A percentile compares a stretch with the other conserved stretches of the same genome.
These are phyloP conservation scores for Orbilia ellipsospora DNA, from an alignment of 2,329 filamentous ascomycete genomes.

Conservation along the genomic window DNA sequence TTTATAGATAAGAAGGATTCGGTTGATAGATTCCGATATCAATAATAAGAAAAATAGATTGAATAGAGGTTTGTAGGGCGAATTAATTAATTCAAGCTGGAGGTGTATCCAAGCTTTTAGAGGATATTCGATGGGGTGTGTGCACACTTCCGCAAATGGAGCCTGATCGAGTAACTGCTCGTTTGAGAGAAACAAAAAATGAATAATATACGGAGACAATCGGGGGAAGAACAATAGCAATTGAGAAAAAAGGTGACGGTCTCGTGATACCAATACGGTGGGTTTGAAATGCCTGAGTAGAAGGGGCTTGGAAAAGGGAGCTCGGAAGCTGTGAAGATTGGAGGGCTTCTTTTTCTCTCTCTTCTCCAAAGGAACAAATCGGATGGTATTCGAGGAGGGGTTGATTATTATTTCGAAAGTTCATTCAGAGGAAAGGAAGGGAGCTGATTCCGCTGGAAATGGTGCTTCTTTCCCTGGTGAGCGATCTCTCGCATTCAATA, in stretches of 20 bases:
- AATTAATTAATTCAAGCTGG: too few relatives aligned
- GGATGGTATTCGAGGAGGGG: slow-evolving; percentile 23
- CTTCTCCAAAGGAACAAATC: slow-evolving; percentile 23
- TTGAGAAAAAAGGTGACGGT: slow-evolving; percentile 25
- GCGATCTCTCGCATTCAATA: neutral
- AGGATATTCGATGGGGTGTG: neutral
- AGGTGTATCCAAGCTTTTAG: neutral
- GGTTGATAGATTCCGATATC: neutral
- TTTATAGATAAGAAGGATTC: slow-evolving; percentile 25
- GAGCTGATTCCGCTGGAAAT: slow-evolving; percentile 29
- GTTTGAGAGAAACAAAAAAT: slow-evolving; percentile 13
- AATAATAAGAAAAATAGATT: slow-evolving; percentile 5
- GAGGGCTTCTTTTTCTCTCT: neutral
- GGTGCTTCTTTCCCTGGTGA: slow-evolving; percentile 27
- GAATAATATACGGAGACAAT: neutral
- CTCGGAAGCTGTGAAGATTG: slow-evolving; percentile 5
- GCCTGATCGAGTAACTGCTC: slow-evolving; percentile 24
- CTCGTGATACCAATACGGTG: slow-evolving; percentile 29
- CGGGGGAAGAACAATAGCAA: slow-evolving; percentile 3
- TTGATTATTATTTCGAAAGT: slow-evolving; percentile 12
- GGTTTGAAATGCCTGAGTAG: neutral
- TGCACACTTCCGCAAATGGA: neutral
- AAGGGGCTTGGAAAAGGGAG: neutral
- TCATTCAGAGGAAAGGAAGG: slow-evolving; percentile 23
- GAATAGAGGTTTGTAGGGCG: too few relatives aligned